A percentile compares a stretch with the other conserved stretches of the same genome.
Conservation (phyloP, 169 alveolate genomes). For the Plasmodium berghei region DNA sequence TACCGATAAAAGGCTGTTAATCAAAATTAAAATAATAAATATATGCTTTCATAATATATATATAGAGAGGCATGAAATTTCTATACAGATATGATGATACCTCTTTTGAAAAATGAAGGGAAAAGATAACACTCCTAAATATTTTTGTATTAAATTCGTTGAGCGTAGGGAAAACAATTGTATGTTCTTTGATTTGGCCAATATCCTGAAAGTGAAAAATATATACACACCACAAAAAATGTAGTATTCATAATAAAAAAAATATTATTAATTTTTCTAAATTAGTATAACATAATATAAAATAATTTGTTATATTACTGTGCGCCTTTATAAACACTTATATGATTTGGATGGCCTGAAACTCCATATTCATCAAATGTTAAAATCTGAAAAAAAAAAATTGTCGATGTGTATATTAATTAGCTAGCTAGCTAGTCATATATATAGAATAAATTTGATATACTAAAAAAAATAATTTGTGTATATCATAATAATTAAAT, state of each 20-base stretch:
- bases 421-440: no score
- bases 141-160: conserved; percentile 39
- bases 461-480: no score
- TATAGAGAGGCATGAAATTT: not conserved
- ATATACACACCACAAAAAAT: not conserved
- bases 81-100: not conserved
- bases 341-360: conserved; percentile 86
- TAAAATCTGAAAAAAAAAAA: conserved; percentile 49
- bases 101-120: conserved; percentile 33
- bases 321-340: conserved; percentile 67
- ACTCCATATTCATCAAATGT: conserved; percentile 84
- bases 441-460: no score
- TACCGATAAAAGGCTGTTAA: conserved; percentile 6
- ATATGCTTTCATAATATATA: not conserved
- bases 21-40: not conserved
- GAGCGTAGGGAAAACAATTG: conserved; percentile 21
- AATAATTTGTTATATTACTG: conserved; percentile 14
- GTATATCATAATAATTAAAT: not conserved
- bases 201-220: conserved; percentile 4
- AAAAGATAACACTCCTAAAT: conserved; percentile 30
- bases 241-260: not conserved
- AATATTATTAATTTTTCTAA: no score
- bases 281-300: no score
- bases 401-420: no score
- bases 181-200: conserved; percentile 32